These are phyloP conservation scores for Globisporangium irregulare DNA, from an alignment of 352 stramenopile species.

Conservation along the genomic window DNA sequence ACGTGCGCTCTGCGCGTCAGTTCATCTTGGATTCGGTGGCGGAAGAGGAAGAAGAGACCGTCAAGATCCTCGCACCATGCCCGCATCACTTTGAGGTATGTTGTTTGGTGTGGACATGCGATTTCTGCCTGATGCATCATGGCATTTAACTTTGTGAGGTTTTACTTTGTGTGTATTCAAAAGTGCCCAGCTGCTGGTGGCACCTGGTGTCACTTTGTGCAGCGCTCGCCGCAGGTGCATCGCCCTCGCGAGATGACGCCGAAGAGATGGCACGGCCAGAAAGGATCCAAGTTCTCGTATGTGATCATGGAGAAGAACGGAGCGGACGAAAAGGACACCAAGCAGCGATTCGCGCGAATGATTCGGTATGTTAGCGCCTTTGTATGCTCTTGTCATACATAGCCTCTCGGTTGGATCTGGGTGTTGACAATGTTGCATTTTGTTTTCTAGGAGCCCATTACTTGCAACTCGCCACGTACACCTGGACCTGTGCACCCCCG, in stretches of 20 bases:
- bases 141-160: not conserved
- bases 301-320: constrained; percentile 75
- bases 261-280: constrained; percentile 83
- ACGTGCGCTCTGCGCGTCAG: constrained; percentile 82
- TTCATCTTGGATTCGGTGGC: constrained; percentile 78
- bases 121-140: too few relatives aligned
- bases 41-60: constrained; percentile 27
- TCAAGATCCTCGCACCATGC: constrained; percentile 69
- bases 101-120: not conserved
- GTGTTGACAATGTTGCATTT: constrained; percentile 6
- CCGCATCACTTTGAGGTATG: constrained; percentile 66
- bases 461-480: constrained; percentile 76
- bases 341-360: constrained; percentile 49
- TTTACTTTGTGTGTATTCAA: not conserved
- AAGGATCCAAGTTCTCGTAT: constrained; percentile 87
- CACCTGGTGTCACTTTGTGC: constrained; percentile 87
- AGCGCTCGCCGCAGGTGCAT: constrained; percentile 71
- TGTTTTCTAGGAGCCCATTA: constrained; percentile 39
- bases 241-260: constrained; percentile 68
- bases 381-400: not conserved
- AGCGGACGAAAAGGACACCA: constrained; percentile 18
- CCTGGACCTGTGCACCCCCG: constrained; percentile 78
- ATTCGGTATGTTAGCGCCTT: constrained; percentile 32
- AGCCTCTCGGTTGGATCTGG: not conserved
- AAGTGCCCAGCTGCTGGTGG: constrained; percentile 66